A percentile compares a stretch with the other conserved stretches of the same genome.
Evolutionary conservation across 345 rosid genomes (phyloP).

Genomic region (Linum usitatissimum): DNA sequence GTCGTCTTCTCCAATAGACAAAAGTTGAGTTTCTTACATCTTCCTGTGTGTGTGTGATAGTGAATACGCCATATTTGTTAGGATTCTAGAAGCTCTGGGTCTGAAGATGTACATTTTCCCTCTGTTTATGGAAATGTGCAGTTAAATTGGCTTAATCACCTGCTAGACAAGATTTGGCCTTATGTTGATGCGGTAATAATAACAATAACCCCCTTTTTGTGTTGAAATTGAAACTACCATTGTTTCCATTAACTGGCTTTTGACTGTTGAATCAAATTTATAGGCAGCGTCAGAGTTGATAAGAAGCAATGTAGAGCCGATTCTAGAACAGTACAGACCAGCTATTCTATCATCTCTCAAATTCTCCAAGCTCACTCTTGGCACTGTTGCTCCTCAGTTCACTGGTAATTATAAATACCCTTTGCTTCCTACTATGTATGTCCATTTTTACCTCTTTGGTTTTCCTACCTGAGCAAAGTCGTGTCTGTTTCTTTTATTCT

Average conservation of each 20-base stretch:
- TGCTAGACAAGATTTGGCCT: conserved; percentile 91
- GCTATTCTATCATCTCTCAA: conserved; percentile 55
- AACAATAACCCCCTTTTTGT: too few relatives aligned
- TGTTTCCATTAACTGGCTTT: too few relatives aligned
- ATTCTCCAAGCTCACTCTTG: conserved; percentile 77
- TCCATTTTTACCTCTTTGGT: not conserved
- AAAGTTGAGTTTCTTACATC: conserved; percentile 39
- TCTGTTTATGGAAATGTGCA: conserved; percentile 18
- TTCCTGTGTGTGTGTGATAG: too few relatives aligned
- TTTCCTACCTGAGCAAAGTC: not conserved
- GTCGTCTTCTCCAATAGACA: conserved; percentile 70
- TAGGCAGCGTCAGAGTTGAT: conserved; percentile 93
- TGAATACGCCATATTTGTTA: not conserved
- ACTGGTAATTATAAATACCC: conserved; percentile 37
- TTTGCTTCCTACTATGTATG: conserved; percentile 1
- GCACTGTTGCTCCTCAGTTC: conserved; percentile 93
- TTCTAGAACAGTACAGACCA: conserved; percentile 80
- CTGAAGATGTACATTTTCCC: not conserved
- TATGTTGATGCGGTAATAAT: conserved; percentile 55
- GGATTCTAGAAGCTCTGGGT: conserved; percentile 10
- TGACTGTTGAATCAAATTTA: conserved; percentile 9
- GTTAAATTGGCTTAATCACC: conserved; percentile 79
- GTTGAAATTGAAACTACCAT: too few relatives aligned
- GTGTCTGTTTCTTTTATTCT: not conserved
- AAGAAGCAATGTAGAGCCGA: conserved; percentile 63